Percentiles rank a stretch among this genome's conserved stretches.
Evolutionary conservation across 306 rosid species (phyloP).

Genomic region (Senna siamea): DNA sequence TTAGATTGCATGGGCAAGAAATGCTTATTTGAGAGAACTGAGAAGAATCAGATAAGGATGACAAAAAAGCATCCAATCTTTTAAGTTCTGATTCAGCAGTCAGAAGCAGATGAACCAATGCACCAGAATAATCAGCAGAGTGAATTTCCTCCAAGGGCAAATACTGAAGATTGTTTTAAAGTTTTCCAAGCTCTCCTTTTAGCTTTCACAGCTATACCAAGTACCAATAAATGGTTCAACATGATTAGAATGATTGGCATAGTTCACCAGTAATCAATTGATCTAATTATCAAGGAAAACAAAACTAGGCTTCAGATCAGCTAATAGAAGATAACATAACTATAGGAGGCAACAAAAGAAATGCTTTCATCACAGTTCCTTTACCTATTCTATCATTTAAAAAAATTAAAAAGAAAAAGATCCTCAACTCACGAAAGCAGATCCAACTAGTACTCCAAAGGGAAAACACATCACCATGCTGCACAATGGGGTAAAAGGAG

Average conservation of each 20-base stretch:
- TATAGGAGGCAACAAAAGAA: constrained; percentile 21
- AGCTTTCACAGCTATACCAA: constrained; percentile 27
- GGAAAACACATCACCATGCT: too few relatives aligned
- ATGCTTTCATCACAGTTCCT: constrained; percentile 16
- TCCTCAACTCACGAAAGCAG: constrained; percentile 17
- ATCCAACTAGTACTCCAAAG: too few relatives aligned
- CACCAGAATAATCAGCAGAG: constrained; percentile 30
- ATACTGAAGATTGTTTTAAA: not conserved
- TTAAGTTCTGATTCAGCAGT: constrained; percentile 18
- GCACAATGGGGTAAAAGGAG: too few relatives aligned
- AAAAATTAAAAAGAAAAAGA: not conserved
- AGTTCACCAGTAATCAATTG: constrained; percentile 20
- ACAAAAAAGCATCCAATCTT: constrained; percentile 21
- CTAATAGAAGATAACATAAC: constrained; percentile 7
- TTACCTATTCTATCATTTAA: not conserved
- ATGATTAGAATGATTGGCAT: constrained; percentile 29
- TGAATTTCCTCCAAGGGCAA: constrained; percentile 12
- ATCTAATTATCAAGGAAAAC: constrained; percentile 9
- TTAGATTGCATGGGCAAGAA: constrained; percentile 25
- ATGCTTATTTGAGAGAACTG: constrained; percentile 27
- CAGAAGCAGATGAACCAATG: not conserved
- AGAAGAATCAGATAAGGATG: constrained; percentile 16
- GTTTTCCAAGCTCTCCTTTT: constrained; percentile 7
- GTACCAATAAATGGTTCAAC: constrained; percentile 8
- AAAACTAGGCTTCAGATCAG: constrained; percentile 20